These are phyloP conservation scores for Coemansia sp. DNA, from an alignment of 192 early-diverging fungal genomes.

Conservation along the genomic window DNA sequence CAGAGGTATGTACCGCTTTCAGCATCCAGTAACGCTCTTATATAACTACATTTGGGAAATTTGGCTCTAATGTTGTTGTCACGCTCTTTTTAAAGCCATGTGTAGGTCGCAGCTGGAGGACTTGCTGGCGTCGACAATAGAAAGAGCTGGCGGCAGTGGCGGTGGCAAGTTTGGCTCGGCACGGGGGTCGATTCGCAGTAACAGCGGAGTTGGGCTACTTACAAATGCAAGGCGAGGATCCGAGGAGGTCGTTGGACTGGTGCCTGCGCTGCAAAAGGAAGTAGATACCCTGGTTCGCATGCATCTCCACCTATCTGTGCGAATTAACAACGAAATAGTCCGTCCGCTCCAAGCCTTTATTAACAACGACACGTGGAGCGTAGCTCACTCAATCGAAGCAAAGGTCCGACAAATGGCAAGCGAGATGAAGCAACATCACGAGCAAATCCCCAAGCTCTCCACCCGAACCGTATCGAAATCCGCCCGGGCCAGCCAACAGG, in stretches of 20 bases:
- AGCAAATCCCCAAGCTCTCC: slow-evolving; percentile 48
- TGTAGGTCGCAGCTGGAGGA: slow-evolving; percentile 48
- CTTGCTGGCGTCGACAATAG: slow-evolving; percentile 31
- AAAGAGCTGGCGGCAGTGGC: slow-evolving; percentile 22
- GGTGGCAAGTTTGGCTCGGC: slow-evolving; percentile 16
- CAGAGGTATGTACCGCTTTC: slow-evolving; percentile 29
- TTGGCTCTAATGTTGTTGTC: background rate
- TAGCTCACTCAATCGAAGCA: slow-evolving; percentile 20
- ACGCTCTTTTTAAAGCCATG: background rate
- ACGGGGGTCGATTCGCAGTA: slow-evolving; percentile 15
- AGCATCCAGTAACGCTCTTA: background rate
- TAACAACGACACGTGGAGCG: slow-evolving; percentile 26
- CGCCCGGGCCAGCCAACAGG: slow-evolving; percentile 37
- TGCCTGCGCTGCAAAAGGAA: slow-evolving; percentile 32
- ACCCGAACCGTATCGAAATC: slow-evolving; percentile 41
- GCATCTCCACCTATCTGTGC: slow-evolving; percentile 42
- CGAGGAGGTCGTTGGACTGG: slow-evolving; percentile 19
- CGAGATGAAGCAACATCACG: slow-evolving; percentile 40
- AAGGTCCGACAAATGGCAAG: slow-evolving; percentile 30
- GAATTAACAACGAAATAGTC: slow-evolving; percentile 49
- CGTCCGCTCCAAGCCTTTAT: slow-evolving; percentile 33
- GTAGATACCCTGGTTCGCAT: slow-evolving; percentile 33
- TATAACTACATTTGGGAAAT: background rate
- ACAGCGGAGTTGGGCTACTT: slow-evolving; percentile 4
- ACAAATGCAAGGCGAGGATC: slow-evolving; percentile 6